Evolutionary conservation across 2,329 filamentous ascomycete genomes (phyloP).

Genomic region (Scleromitrula shiraiana): DNA sequence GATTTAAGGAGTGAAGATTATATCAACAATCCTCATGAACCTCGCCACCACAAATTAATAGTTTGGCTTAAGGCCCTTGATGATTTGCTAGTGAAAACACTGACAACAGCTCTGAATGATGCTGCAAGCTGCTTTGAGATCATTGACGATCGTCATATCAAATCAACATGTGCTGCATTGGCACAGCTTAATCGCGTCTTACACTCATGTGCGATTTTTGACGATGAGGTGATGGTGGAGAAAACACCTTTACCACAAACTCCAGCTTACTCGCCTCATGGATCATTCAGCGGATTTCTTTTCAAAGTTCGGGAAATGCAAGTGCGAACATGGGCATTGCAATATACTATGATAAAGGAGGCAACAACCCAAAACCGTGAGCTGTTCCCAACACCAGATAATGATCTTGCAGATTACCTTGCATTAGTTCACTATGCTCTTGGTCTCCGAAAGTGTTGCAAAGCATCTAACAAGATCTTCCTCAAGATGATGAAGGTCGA

Average conservation of each 20-base stretch:
- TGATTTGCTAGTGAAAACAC: constrained; percentile 62
- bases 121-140: constrained; percentile 66
- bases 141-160: constrained; percentile 71
- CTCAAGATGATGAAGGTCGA: constrained; percentile 84
- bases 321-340: constrained; percentile 77
- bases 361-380: constrained; percentile 59
- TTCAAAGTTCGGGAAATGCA: constrained; percentile 79
- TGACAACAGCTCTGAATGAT: constrained; percentile 63
- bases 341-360: constrained; percentile 73
- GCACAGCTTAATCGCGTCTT: constrained; percentile 65
- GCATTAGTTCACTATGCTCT: constrained; percentile 76
- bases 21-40: constrained; percentile 45
- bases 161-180: constrained; percentile 62
- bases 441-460: constrained; percentile 79
- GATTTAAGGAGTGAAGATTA: constrained; percentile 58
- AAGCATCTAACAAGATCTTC: constrained; percentile 76
- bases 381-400: constrained; percentile 56
- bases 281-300: constrained; percentile 47
- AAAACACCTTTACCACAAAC: constrained; percentile 53
- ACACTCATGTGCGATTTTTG: constrained; percentile 71
- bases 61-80: constrained; percentile 73
- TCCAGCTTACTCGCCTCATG: constrained; percentile 36
- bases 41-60: constrained; percentile 64
- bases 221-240: constrained; percentile 78
- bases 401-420: constrained; percentile 71